These are phyloP conservation scores for Antitrichia curtipendula DNA, from an alignment of 225 moss, liverwort and hornwort species.

Conservation along the genomic window DNA sequence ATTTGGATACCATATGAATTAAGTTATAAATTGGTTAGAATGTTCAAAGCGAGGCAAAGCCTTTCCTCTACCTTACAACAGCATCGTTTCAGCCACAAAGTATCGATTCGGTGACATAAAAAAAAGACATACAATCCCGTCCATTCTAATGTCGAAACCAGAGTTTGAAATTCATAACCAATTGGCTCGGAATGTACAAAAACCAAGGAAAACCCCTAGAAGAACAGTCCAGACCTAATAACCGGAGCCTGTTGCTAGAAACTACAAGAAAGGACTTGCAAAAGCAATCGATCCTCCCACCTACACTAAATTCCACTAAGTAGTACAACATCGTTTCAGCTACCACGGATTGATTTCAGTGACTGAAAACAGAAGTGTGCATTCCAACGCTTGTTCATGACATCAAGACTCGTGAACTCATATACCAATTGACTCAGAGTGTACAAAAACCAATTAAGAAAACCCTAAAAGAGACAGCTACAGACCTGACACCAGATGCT, in stretches of 20 bases:
- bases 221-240: not conserved
- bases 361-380: not conserved
- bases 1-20: too few relatives aligned
- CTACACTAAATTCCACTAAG: not conserved
- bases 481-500: not conserved
- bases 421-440: not conserved
- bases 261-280: not conserved
- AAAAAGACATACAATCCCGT: not conserved
- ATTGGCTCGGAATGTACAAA: slow-evolving; percentile 6
- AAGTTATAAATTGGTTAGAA: not conserved
- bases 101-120: not conserved
- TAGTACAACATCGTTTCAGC: not conserved
- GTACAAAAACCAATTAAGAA: not conserved
- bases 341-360: not conserved
- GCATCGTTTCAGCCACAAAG: not conserved
- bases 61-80: not conserved
- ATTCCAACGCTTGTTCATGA: not conserved
- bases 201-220: not conserved
- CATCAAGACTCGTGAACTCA: not conserved
- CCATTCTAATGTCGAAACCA: not conserved
- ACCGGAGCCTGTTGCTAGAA: not conserved
- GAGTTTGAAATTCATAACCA: not conserved
- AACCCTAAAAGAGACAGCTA: not conserved
- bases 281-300: not conserved
- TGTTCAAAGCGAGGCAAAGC: not conserved